phyloP scores from a whole-genome alignment of 176 grass and related monocot species.

The Rhynchospora pubera region DNA sequence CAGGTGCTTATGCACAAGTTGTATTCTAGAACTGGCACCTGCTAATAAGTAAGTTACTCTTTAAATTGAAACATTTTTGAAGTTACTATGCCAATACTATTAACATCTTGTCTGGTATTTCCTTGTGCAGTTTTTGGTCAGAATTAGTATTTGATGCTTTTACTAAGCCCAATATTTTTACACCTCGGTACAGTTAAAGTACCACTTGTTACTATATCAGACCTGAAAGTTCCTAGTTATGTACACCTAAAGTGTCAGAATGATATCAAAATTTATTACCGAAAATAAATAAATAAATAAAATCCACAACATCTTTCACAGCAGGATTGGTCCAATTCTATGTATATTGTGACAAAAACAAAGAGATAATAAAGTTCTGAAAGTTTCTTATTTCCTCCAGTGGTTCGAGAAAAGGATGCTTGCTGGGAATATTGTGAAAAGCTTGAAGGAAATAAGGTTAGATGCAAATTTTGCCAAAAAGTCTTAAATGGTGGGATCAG shows the following conservation, averaged over 20 bases:
- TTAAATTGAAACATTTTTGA: neutral
- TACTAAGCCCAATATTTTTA: neutral
- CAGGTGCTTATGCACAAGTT: conserved; percentile 8
- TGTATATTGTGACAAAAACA: neutral
- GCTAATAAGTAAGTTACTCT: conserved; percentile 6
- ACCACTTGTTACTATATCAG: neutral
- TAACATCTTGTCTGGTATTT: neutral
- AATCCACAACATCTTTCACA: neutral
- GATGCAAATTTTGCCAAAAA: conserved; percentile 84
- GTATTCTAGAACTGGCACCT: neutral
- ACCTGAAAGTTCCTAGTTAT: neutral
- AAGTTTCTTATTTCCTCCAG: conserved; percentile 10
- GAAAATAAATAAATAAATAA: neutral
- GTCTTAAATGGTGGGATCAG: conserved; percentile 90
- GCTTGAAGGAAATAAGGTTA: conserved; percentile 87
- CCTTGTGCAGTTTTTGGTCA: neutral
- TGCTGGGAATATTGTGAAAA: conserved; percentile 99
- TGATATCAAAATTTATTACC: neutral
- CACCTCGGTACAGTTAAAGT: neutral
- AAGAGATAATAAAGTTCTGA: neutral
- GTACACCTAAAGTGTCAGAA: neutral
- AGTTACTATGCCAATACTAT: neutral
- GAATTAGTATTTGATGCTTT: neutral
- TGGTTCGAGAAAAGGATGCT: conserved; percentile 85
- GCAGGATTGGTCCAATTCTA: neutral